Evolutionary conservation across 768 basidiomycete species (phyloP).

Genomic region (Pleurotus djamor): DNA sequence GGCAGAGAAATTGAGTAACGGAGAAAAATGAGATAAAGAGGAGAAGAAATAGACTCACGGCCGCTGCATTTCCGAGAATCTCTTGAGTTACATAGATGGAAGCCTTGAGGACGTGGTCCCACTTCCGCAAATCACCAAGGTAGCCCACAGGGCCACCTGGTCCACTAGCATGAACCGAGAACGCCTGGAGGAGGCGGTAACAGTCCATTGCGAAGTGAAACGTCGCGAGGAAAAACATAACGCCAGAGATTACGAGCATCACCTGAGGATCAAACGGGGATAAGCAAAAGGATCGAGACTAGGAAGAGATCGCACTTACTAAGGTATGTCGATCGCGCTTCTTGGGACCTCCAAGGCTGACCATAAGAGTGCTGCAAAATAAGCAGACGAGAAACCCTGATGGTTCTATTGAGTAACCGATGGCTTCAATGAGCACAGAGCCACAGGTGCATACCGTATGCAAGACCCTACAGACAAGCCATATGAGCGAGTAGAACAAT

Average conservation of each 20-base stretch:
- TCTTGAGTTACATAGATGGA: slow-evolving; percentile 14
- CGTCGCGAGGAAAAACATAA: slow-evolving; percentile 17
- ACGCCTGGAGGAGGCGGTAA: slow-evolving; percentile 12
- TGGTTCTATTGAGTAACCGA: neutral
- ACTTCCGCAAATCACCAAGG: slow-evolving; percentile 10
- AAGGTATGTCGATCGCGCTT: slow-evolving; percentile 7
- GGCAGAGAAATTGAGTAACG: neutral
- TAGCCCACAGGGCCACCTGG: slow-evolving; percentile 14
- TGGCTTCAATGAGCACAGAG: neutral
- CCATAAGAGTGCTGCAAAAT: slow-evolving; percentile 12
- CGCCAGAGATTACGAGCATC: slow-evolving; percentile 11
- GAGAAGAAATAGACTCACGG: slow-evolving; percentile 8
- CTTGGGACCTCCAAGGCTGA: slow-evolving; percentile 1
- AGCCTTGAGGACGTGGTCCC: slow-evolving; percentile 18
- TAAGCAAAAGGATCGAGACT: neutral
- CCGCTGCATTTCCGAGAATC: slow-evolving; percentile 15
- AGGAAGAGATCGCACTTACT: neutral
- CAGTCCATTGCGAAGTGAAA: slow-evolving; percentile 15
- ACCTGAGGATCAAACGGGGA: neutral
- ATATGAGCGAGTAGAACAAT: neutral
- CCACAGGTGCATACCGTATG: neutral
- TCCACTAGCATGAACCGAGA: slow-evolving; percentile 1
- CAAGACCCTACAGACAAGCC: neutral
- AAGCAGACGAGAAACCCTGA: slow-evolving; percentile 12
- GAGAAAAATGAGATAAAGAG: neutral